Conservation (phyloP, 345 rosid species). For the Dovyalis caffra region DNA sequence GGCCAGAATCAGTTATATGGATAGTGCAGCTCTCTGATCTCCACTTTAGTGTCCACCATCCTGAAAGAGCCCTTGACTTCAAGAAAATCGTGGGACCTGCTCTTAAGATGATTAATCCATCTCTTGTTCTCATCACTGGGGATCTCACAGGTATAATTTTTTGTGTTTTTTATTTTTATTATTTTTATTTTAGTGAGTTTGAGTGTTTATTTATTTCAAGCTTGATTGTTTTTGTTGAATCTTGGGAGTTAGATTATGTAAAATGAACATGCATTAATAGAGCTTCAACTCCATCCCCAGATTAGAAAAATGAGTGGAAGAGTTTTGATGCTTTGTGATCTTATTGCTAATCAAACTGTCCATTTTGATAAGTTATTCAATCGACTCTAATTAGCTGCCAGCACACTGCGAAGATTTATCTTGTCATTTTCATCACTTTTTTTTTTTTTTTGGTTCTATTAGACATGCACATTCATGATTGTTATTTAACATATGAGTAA, state of each 20-base stretch:
- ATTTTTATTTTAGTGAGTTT: not conserved
- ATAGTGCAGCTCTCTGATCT: constrained; percentile 97
- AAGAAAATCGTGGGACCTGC: constrained; percentile 51
- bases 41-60: constrained; percentile 93
- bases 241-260: not conserved
- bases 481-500: not conserved
- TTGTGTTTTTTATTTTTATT: not conserved
- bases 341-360: not conserved
- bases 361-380: not conserved
- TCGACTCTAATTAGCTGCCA: not conserved
- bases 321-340: not conserved
- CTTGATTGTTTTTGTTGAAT: not conserved
- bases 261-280: not conserved
- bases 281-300: not conserved
- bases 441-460: constrained; percentile 1
- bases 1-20: constrained; percentile 77
- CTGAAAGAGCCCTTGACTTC: constrained; percentile 78
- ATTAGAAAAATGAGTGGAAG: not conserved
- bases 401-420: not conserved
- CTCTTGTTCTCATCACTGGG: constrained; percentile 84
- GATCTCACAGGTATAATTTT: constrained; percentile 76
- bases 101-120: constrained; percentile 77
- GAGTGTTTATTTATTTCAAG: not conserved
- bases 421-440: not conserved
- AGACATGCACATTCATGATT: not conserved